phyloP scores from a whole-genome alignment of 2,329 filamentous ascomycete genomes.

The Microdochium bolleyi region DNA sequence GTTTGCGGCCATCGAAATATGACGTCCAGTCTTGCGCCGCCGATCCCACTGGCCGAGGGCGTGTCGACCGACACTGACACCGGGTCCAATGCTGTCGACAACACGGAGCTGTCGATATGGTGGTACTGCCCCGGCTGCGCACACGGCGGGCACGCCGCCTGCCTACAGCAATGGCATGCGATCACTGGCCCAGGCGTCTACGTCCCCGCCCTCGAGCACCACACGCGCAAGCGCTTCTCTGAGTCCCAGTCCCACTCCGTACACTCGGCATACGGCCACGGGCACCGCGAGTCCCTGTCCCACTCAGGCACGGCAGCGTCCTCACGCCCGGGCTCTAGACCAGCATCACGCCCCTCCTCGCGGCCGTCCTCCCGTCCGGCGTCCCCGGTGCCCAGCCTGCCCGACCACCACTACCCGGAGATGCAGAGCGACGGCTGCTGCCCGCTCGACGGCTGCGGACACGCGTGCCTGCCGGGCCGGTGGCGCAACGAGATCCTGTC shows the following conservation, averaged over 20 bases:
- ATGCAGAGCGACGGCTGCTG: constrained; percentile 49
- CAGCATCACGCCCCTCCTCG: neutral
- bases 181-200: neutral
- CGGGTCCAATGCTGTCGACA: constrained; percentile 5
- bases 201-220: neutral
- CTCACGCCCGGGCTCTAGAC: neutral
- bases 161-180: constrained; percentile 52
- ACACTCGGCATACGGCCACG: neutral
- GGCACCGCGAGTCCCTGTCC: neutral
- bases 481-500: constrained; percentile 42
- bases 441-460: constrained; percentile 56
- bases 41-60: constrained; percentile 12
- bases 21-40: constrained; percentile 25
- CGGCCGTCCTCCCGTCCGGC: neutral
- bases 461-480: constrained; percentile 51
- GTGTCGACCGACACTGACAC: constrained; percentile 6
- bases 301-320: neutral
- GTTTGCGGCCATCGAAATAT: constrained; percentile 48
- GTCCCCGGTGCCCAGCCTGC: constrained; percentile 2
- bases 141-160: constrained; percentile 55
- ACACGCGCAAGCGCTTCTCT: neutral
- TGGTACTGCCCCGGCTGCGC: constrained; percentile 57
- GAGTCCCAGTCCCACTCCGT: constrained; percentile 3
- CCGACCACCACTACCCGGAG: constrained; percentile 19
- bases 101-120: constrained; percentile 38